Evolutionary conservation across 2,329 filamentous ascomycete species (phyloP).

Genomic region (Talaromyces rugulosus): DNA sequence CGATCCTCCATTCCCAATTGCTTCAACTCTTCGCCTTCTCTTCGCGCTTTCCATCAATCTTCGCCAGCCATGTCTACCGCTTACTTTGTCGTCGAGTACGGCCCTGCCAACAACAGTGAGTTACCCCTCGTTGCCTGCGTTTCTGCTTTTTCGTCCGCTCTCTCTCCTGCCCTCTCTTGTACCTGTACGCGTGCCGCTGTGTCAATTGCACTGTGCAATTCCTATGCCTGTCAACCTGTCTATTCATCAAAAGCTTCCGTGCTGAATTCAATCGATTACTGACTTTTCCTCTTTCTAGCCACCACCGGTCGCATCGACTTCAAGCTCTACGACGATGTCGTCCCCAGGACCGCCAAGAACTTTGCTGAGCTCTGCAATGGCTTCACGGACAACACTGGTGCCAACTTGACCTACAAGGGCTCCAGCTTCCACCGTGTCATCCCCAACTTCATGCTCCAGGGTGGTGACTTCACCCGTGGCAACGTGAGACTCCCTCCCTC

Average conservation of each 20-base stretch:
- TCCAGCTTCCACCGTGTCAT: constrained; percentile 92
- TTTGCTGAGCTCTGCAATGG: constrained; percentile 83
- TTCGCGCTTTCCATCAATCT: constrained; percentile 58
- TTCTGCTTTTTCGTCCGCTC: background rate
- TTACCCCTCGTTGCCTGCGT: constrained; percentile 10
- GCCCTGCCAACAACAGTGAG: constrained; percentile 36
- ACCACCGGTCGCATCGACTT: constrained; percentile 81
- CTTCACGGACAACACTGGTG: constrained; percentile 49
- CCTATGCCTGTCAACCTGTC: background rate
- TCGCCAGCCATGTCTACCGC: constrained; percentile 70
- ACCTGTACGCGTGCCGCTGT: background rate
- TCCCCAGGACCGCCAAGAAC: constrained; percentile 84
- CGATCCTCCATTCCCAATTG: constrained; percentile 35
- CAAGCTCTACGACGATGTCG: constrained; percentile 77
- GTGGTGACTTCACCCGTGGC: constrained; percentile 88
- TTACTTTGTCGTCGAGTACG: constrained; percentile 70
- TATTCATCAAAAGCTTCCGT: background rate
- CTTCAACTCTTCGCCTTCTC: constrained; percentile 20
- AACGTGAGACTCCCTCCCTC: constrained; percentile 59
- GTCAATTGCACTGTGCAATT: constrained; percentile 1
- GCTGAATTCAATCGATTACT: constrained; percentile 14
- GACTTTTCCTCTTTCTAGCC: constrained; percentile 43
- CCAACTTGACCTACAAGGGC: constrained; percentile 56
- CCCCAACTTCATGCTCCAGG: constrained; percentile 91
- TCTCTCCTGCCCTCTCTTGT: background rate